phyloP scores from a whole-genome alignment of 169 alveolate species.

The Condylostoma magnum region DNA sequence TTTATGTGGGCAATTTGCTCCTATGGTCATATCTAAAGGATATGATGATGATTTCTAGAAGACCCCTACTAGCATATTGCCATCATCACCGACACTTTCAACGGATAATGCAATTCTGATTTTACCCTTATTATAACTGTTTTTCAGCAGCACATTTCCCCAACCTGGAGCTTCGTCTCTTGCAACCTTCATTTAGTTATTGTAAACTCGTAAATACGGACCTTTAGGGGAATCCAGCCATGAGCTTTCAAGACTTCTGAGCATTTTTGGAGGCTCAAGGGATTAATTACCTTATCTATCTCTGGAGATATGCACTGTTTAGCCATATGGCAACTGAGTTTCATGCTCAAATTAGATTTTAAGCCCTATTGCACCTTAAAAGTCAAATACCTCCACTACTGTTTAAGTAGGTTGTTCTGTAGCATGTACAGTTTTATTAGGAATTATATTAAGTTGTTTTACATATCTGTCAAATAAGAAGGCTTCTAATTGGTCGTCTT shows the following conservation, averaged over 20 bases:
- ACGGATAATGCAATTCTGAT: slow-evolving; percentile 1
- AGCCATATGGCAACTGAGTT: no score
- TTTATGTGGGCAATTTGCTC: slow-evolving; percentile 7
- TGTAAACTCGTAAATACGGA: slow-evolving; percentile 17
- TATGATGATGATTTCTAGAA: slow-evolving; percentile 6
- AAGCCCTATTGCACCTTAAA: neutral
- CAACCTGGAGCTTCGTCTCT: no score
- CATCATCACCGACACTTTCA: slow-evolving; percentile 21
- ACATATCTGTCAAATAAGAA: neutral
- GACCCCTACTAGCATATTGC: slow-evolving; percentile 12
- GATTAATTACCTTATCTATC: no score
- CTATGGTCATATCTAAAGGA: slow-evolving; percentile 2
- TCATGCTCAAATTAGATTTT: neutral
- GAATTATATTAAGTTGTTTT: neutral
- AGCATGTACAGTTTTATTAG: no score
- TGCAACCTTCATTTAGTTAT: no score
- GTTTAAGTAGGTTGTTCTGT: neutral
- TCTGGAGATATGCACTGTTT: no score
- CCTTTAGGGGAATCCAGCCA: slow-evolving; percentile 17
- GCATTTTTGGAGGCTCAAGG: no score
- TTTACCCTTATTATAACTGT: neutral
- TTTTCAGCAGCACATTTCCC: no score
- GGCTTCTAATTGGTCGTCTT: neutral
- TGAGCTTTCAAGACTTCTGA: no score
- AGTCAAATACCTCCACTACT: neutral